phyloP scores from a whole-genome alignment of 2,329 filamentous ascomycete genomes.

The Hysterium pulicare region DNA sequence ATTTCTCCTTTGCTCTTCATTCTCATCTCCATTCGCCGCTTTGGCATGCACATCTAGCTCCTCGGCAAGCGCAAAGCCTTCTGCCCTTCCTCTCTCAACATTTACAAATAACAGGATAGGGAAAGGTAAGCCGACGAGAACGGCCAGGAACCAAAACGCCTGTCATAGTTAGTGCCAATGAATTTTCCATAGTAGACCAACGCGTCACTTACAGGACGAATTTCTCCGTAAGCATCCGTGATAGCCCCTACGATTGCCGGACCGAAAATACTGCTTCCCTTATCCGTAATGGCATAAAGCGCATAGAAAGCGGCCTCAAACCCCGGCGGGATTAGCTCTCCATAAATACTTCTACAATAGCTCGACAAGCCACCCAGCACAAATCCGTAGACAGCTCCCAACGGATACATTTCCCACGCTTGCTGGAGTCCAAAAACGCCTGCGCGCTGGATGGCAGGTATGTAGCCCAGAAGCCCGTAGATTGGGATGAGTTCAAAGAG shows the following conservation, averaged over 20 bases:
- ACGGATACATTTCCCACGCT: slow-evolving; percentile 93
- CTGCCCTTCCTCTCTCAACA: slow-evolving; percentile 59
- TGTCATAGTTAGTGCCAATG: slow-evolving; percentile 10
- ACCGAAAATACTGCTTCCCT: slow-evolving; percentile 89
- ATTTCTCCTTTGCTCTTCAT: background rate
- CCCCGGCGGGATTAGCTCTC: slow-evolving; percentile 88
- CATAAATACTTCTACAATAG: slow-evolving; percentile 89
- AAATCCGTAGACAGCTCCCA: slow-evolving; percentile 87
- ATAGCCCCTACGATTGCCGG: slow-evolving; percentile 91
- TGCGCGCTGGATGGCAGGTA: slow-evolving; percentile 71
- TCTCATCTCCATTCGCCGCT: too few species aligned
- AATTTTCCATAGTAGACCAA: background rate
- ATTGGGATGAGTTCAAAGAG: slow-evolving; percentile 90
- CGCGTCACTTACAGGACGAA: slow-evolving; percentile 40
- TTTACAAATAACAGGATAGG: slow-evolving; percentile 82
- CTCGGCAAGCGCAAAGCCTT: slow-evolving; percentile 40
- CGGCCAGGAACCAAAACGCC: slow-evolving; percentile 88
- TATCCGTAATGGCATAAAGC: slow-evolving; percentile 95
- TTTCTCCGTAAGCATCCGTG: slow-evolving; percentile 64
- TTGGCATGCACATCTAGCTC: slow-evolving; percentile 26
- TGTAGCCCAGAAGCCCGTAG: slow-evolving; percentile 84
- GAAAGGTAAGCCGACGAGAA: slow-evolving; percentile 78
- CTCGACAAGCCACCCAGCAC: slow-evolving; percentile 89
- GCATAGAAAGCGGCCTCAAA: slow-evolving; percentile 96
- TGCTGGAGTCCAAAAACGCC: slow-evolving; percentile 85